These are phyloP conservation scores for Lachnellula suecica DNA, from an alignment of 2,329 filamentous ascomycete genomes.

Conservation along the genomic window DNA sequence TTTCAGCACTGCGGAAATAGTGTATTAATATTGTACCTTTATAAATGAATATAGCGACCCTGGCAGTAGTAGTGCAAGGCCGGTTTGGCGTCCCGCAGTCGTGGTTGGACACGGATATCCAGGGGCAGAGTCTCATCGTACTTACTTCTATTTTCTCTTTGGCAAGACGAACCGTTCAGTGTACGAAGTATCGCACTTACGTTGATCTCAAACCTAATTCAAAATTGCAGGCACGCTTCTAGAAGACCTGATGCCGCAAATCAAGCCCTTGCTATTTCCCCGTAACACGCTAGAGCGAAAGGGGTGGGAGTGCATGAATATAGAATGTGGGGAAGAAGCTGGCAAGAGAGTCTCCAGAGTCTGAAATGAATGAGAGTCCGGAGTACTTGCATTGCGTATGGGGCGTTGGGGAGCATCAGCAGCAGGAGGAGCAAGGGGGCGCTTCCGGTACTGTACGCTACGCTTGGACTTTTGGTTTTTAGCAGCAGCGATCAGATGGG, in stretches of 20 bases:
- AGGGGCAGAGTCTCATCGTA: neutral
- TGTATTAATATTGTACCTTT: neutral
- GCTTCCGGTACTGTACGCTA: too few relatives aligned
- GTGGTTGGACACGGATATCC: neutral
- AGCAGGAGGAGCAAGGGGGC: neutral
- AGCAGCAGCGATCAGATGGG: slow-evolving; percentile 11
- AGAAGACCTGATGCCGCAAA: neutral
- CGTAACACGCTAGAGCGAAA: neutral
- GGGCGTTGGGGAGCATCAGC: too few relatives aligned
- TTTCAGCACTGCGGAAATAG: neutral
- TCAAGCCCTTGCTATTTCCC: slow-evolving; percentile 4
- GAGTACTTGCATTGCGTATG: neutral
- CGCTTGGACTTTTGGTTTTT: slow-evolving; percentile 10
- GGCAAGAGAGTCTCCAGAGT: neutral
- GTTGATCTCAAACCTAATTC: slow-evolving; percentile 1
- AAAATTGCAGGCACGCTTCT: neutral
- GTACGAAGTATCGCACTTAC: neutral
- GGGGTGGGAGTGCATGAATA: slow-evolving; percentile 9
- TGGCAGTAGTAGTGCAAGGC: neutral
- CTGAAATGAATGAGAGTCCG: neutral
- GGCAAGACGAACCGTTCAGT: neutral
- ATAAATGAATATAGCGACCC: neutral
- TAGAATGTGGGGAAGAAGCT: slow-evolving; percentile 9
- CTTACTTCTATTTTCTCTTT: neutral
- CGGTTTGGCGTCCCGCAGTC: neutral